A percentile compares a stretch with the other conserved stretches of the same genome.
Conservation (phyloP, 768 basidiomycete genomes). For the Russula sp. region DNA sequence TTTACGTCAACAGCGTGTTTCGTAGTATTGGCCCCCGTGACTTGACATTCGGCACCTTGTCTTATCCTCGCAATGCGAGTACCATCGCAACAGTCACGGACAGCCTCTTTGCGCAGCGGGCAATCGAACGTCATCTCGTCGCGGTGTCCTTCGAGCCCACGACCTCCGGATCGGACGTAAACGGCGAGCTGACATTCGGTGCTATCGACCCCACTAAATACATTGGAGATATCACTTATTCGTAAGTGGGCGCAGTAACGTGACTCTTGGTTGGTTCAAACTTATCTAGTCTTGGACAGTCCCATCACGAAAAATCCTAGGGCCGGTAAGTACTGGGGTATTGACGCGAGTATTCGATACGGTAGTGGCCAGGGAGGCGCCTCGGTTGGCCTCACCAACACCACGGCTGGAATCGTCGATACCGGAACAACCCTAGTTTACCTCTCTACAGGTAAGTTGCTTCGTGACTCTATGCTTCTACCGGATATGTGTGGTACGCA, state of each 20-base stretch:
- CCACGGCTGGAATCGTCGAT: conserved; percentile 39
- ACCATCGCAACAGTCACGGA: conserved; percentile 54
- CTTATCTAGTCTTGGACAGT: conserved; percentile 25
- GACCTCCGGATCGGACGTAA: conserved; percentile 29
- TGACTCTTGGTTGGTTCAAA: not conserved
- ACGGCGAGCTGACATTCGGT: conserved; percentile 41
- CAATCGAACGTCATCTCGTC: conserved; percentile 34
- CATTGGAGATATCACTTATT: conserved; percentile 36
- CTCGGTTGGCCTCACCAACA: conserved; percentile 30
- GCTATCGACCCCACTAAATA: conserved; percentile 36
- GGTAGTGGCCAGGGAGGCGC: conserved; percentile 25
- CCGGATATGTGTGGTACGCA: conserved; percentile 1
- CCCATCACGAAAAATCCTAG: conserved; percentile 37
- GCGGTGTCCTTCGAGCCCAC: conserved; percentile 39
- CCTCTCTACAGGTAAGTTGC: conserved; percentile 34
- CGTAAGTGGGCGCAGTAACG: conserved; percentile 27
- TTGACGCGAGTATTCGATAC: conserved; percentile 37
- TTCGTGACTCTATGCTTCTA: not conserved
- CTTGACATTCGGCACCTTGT: conserved; percentile 48
- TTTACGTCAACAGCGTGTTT: not conserved
- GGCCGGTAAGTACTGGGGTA: conserved; percentile 38
- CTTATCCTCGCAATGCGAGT: conserved; percentile 7
- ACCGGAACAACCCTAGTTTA: conserved; percentile 40
- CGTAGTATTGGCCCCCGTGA: conserved; percentile 60
- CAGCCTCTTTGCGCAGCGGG: conserved; percentile 37